A percentile compares a stretch with the other conserved stretches of the same genome.
Evolutionary conservation across 2,329 filamentous ascomycete genomes (phyloP).

Genomic region (Septoria petroselini): DNA sequence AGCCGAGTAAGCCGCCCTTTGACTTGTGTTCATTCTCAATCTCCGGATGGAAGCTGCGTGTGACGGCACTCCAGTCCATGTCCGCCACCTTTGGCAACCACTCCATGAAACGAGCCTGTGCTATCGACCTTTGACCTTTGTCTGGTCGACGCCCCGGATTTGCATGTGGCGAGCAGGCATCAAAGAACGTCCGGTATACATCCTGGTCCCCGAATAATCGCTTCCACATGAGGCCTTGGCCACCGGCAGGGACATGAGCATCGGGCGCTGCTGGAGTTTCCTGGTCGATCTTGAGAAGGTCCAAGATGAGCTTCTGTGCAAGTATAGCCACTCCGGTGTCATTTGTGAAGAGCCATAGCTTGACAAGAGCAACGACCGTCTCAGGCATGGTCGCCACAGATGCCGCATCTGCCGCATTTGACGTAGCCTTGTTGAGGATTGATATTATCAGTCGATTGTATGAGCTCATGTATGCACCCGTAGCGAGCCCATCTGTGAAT

Average conservation of each 20-base stretch:
- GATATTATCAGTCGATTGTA: slow-evolving; percentile 57
- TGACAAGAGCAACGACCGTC: slow-evolving; percentile 55
- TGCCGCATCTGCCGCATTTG: slow-evolving; percentile 53
- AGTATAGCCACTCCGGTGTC: slow-evolving; percentile 56
- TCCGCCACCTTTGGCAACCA: slow-evolving; percentile 54
- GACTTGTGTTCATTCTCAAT: slow-evolving; percentile 46
- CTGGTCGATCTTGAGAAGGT: slow-evolving; percentile 52
- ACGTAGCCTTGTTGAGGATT: slow-evolving; percentile 55
- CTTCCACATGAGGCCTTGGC: slow-evolving; percentile 59
- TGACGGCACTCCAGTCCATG: slow-evolving; percentile 55
- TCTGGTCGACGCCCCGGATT: slow-evolving; percentile 42
- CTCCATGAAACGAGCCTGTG: slow-evolving; percentile 59
- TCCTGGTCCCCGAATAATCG: slow-evolving; percentile 60
- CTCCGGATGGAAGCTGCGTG: slow-evolving; percentile 51
- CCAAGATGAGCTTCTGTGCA: slow-evolving; percentile 52
- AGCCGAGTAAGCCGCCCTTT: slow-evolving; percentile 51
- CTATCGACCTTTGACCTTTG: slow-evolving; percentile 55
- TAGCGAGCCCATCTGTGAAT: slow-evolving; percentile 54
- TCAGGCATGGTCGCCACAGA: slow-evolving; percentile 56
- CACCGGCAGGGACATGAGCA: slow-evolving; percentile 30
- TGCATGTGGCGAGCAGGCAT: slow-evolving; percentile 48
- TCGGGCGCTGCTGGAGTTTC: slow-evolving; percentile 30
- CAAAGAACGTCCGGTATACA: slow-evolving; percentile 57
- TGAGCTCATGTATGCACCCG: slow-evolving; percentile 43
- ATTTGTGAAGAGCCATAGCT: slow-evolving; percentile 57